Conservation (phyloP, 768 basidiomycete species). For the Polyporus arcularius region DNA sequence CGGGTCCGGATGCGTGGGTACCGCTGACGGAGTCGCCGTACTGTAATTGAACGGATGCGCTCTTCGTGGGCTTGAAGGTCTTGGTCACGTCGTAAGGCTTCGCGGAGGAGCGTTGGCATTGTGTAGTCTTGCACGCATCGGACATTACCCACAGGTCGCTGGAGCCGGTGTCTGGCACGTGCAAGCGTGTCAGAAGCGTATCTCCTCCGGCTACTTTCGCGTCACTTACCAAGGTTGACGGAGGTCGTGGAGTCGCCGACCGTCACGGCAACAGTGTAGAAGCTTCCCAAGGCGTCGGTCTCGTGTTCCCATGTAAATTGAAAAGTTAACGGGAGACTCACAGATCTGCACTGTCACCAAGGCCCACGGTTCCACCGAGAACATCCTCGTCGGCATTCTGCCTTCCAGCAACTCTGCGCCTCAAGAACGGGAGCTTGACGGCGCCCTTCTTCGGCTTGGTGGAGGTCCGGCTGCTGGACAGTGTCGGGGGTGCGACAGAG, state of each 20-base stretch:
- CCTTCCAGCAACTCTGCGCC: slow-evolving; percentile 13
- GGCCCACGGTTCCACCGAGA: slow-evolving; percentile 40
- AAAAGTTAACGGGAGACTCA: slow-evolving; percentile 34
- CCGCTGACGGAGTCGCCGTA: slow-evolving; percentile 76
- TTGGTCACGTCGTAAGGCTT: slow-evolving; percentile 48
- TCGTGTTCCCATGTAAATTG: neutral
- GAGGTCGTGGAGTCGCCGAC: slow-evolving; percentile 55
- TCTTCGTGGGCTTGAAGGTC: slow-evolving; percentile 46
- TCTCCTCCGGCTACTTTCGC: neutral
- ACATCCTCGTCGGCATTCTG: slow-evolving; percentile 12
- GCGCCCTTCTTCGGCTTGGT: slow-evolving; percentile 10
- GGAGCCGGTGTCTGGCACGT: slow-evolving; percentile 66
- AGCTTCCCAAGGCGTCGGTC: slow-evolving; percentile 37
- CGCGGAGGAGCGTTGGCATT: slow-evolving; percentile 39
- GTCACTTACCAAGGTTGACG: slow-evolving; percentile 58
- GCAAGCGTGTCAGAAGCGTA: neutral
- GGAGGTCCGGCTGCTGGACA: neutral
- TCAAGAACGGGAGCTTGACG: slow-evolving; percentile 10
- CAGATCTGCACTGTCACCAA: slow-evolving; percentile 69
- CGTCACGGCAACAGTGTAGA: slow-evolving; percentile 62
- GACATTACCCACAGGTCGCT: slow-evolving; percentile 79
- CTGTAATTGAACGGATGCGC: slow-evolving; percentile 45
- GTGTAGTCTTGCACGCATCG: slow-evolving; percentile 45
- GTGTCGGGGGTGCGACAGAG: neutral
- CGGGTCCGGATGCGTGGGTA: slow-evolving; percentile 64